Base-by-base conservation (phyloP, 2,329 filamentous ascomycete species). In the Trematosphaeria pertusa region DNA sequence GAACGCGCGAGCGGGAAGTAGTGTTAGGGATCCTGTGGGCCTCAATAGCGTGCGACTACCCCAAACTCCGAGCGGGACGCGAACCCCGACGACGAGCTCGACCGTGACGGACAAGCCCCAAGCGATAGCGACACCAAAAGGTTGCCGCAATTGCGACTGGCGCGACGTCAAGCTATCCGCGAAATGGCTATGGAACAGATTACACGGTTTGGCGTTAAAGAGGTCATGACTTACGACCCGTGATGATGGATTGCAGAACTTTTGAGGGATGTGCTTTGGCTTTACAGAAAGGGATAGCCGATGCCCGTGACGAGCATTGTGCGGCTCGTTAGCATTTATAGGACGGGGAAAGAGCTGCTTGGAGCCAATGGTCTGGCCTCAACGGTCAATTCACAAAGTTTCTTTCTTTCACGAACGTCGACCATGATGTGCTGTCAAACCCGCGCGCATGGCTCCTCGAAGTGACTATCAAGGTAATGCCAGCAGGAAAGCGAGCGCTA, bases 21-120 rank as follows among this genome's bases (percentile, higher is more conserved):
- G 54, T 52, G 54, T 61, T 50, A 62, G 59, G 48, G 56, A 60
- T 65, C 64, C 62, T 67, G 67, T 67, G 66, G 67, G 65, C 67
- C 67, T 69, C 67, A 63, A 60, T 52, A 63, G 55, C 48, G 59
- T 61, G 59, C 57, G 56, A 52, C 58, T 52, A 52, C 56, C 58
- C 48, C 61, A 48, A 46, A 62, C 61, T 41, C 59, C 61, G 56
- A 59, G 56, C 53, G 50, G 50, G 24, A 52, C 59, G 39, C 57
- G 54, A 30, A 53, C 54, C 32, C 62, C 60, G 50, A 60, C 56
- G 43, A 54, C 63, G 39, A 61, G 56, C 52, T 59, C 62, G 42
- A 58, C 53, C 44, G 51, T 43, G 43, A 54, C 54, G 48, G 59
- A 60, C 45, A 63, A 63, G 46, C 58, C 54, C 50, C 52, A 49